These are phyloP conservation scores for Rhynchospora pubera DNA, from an alignment of 176 grass and related monocot genomes.

Conservation along the genomic window DNA sequence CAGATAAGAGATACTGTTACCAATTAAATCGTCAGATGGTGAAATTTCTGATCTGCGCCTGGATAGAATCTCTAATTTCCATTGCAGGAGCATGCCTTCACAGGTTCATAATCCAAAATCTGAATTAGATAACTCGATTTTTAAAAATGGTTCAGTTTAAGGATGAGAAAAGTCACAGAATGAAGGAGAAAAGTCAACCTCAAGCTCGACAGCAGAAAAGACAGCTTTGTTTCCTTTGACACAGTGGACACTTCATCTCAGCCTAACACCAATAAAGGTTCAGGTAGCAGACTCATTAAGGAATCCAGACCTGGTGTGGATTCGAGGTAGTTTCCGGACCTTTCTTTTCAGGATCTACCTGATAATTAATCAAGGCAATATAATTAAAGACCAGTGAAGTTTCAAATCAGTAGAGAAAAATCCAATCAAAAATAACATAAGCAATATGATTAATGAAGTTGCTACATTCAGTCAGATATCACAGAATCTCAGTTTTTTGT, in stretches of 20 bases:
- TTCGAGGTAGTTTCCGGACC: slow-evolving; percentile 45
- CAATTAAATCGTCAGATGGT: slow-evolving; percentile 42
- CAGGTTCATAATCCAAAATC: slow-evolving; percentile 21
- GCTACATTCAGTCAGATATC: too few species aligned
- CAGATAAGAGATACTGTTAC: slow-evolving; percentile 21
- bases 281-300: slow-evolving; percentile 16
- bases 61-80: slow-evolving; percentile 47
- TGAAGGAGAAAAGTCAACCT: slow-evolving; percentile 57
- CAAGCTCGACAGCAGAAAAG: slow-evolving; percentile 11
- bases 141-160: slow-evolving; percentile 67
- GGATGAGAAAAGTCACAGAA: slow-evolving; percentile 50
- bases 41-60: slow-evolving; percentile 23
- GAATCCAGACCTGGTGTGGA: slow-evolving; percentile 16
- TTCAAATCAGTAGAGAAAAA: too few species aligned
- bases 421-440: too few species aligned
- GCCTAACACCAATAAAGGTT: slow-evolving; percentile 39
- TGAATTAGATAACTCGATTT: slow-evolving; percentile 25
- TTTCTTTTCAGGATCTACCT: slow-evolving; percentile 49
- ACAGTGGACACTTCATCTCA: slow-evolving; percentile 33
- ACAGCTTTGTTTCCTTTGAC: slow-evolving; percentile 54
- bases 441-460: too few species aligned
- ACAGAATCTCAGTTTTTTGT: too few species aligned
- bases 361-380: slow-evolving; percentile 19
- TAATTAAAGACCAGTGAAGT: too few species aligned
- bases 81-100: slow-evolving; percentile 74